phyloP scores from a whole-genome alignment of 192 early-diverging fungal species.

The Entophlyctis helioformis region DNA sequence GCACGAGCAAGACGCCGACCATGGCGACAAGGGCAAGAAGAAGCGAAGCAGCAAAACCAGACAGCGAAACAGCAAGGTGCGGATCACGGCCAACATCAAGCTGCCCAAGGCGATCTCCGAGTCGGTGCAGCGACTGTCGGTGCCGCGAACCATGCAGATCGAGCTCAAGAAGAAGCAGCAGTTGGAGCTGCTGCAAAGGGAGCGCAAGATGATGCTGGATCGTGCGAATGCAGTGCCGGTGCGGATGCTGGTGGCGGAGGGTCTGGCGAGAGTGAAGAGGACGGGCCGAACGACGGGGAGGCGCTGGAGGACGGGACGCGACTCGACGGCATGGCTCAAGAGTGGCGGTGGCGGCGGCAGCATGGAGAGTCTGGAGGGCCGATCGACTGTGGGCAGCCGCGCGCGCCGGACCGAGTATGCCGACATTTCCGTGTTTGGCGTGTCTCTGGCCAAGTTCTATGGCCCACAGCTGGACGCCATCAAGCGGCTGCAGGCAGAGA shows the following conservation, averaged over 20 bases:
- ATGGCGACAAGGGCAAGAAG: neutral
- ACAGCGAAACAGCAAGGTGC: constrained; percentile 1
- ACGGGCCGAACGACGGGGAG: neutral
- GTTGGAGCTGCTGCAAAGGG: too few relatives aligned
- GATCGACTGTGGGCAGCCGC: neutral
- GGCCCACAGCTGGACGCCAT: constrained; percentile 21
- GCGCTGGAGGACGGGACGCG: neutral
- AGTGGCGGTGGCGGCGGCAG: neutral
- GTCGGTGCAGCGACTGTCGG: constrained; percentile 8
- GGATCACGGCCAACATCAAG: neutral
- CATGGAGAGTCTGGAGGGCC: neutral
- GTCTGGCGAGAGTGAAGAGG: neutral
- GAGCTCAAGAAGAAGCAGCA: too few relatives aligned
- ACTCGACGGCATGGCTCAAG: neutral
- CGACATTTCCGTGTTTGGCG: constrained; percentile 25
- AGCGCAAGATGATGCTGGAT: too few relatives aligned
- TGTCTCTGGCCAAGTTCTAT: constrained; percentile 29
- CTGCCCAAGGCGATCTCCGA: constrained; percentile 6
- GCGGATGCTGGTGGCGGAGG: constrained; percentile 3
- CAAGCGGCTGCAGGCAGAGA: constrained; percentile 7
- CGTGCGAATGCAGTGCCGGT: too few relatives aligned
- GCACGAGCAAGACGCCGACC: constrained; percentile 2
- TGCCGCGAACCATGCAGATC: too few relatives aligned
- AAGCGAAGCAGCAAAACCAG: constrained; percentile 2
- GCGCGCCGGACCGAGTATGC: neutral